Evolutionary conservation across 768 basidiomycete genomes (phyloP).

Genomic region (Hygrocybe coccinea): DNA sequence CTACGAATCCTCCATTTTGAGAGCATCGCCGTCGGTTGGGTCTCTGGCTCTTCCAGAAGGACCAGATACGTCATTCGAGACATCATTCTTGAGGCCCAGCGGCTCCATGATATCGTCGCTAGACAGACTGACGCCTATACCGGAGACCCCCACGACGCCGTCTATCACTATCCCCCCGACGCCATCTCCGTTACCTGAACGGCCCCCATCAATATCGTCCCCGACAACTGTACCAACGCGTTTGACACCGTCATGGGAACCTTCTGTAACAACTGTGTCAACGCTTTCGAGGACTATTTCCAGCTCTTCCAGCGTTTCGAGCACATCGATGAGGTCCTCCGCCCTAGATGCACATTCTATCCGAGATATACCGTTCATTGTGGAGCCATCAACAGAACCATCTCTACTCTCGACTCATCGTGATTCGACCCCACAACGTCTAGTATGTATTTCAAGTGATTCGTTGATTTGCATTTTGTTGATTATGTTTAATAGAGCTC

Average conservation of each 20-base stretch:
- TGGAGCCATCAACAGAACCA: constrained; percentile 41
- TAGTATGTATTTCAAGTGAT: constrained; percentile 29
- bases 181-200: constrained; percentile 36
- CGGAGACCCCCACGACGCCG: constrained; percentile 32
- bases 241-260: constrained; percentile 31
- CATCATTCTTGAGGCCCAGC: constrained; percentile 66
- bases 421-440: constrained; percentile 20
- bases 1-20: constrained; percentile 73
- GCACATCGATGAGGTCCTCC: constrained; percentile 41
- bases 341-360: constrained; percentile 33
- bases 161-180: constrained; percentile 26
- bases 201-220: background rate
- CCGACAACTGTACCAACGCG: constrained; percentile 15
- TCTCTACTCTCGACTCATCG: constrained; percentile 49
- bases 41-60: constrained; percentile 55
- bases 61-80: constrained; percentile 64
- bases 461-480: background rate
- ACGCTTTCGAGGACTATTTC: constrained; percentile 4
- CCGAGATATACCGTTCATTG: constrained; percentile 26
- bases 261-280: constrained; percentile 21
- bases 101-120: constrained; percentile 40
- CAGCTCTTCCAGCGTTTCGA: constrained; percentile 37
- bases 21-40: constrained; percentile 60
- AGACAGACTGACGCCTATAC: constrained; percentile 43
- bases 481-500: background rate